Percentiles rank a stretch among this genome's conserved stretches.
phyloP scores from a whole-genome alignment of 805 yeast species.

The Wickerhamiella cacticola region DNA sequence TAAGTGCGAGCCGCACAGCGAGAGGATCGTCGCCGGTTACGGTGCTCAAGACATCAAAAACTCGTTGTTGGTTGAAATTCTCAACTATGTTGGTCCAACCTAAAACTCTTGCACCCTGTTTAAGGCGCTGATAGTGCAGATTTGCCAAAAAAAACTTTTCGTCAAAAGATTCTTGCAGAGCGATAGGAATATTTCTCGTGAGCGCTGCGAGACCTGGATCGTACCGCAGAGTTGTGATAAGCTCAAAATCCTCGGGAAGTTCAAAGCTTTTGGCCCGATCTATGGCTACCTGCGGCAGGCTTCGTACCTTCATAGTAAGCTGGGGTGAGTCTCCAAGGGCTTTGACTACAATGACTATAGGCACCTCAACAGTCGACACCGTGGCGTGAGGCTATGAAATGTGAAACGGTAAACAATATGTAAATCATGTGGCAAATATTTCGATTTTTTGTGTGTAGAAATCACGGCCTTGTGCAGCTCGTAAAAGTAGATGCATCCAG shows the following conservation, averaged over 20 bases:
- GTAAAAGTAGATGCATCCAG: no score
- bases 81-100: conserved; percentile 32
- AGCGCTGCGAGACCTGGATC: conserved; percentile 44
- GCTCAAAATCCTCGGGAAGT: conserved; percentile 34
- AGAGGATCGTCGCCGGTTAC: conserved; percentile 11
- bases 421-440: not conserved
- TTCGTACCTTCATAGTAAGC: conserved; percentile 19
- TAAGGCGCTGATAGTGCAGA: conserved; percentile 51
- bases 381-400: not conserved
- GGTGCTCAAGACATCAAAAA: conserved; percentile 33
- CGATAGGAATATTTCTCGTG: conserved; percentile 22
- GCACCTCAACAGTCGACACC: not conserved
- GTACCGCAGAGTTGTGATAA: conserved; percentile 62
- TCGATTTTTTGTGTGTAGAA: not conserved
- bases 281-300: conserved; percentile 18
- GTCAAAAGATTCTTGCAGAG: conserved; percentile 23
- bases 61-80: conserved; percentile 31
- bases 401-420: not conserved
- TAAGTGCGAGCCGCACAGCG: conserved; percentile 36
- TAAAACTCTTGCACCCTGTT: conserved; percentile 44
- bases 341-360: not conserved
- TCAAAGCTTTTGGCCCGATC: conserved; percentile 7
- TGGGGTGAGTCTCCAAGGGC: not conserved
- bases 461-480: no score
- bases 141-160: conserved; percentile 47